Percentiles rank a stretch among this genome's conserved stretches.
Conservation (phyloP, 208 protist species). For the Leptomonas pyrrhocoris region DNA sequence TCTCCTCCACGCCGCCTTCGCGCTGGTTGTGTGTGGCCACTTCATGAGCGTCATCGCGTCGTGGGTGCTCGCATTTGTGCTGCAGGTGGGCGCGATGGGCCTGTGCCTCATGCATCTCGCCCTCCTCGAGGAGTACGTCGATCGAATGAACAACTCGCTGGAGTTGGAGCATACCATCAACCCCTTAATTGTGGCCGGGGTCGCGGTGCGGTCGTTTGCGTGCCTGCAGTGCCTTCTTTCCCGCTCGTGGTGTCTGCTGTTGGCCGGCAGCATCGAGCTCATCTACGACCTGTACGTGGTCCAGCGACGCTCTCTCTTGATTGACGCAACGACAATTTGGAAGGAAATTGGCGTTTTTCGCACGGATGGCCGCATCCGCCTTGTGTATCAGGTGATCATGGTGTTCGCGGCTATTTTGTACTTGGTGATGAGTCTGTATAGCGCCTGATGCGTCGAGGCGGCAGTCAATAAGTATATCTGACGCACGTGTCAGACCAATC, state of each 20-base stretch:
- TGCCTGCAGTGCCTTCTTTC: constrained; percentile 48
- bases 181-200: constrained; percentile 52
- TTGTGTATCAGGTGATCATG: constrained; percentile 47
- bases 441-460: background rate
- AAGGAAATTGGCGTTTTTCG: constrained; percentile 47
- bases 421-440: constrained; percentile 38
- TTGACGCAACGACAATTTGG: constrained; percentile 75
- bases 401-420: constrained; percentile 30
- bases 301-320: constrained; percentile 42
- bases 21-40: constrained; percentile 47
- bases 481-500: background rate
- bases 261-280: constrained; percentile 52
- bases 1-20: constrained; percentile 58
- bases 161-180: constrained; percentile 64
- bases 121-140: constrained; percentile 54
- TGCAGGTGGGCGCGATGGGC: constrained; percentile 50
- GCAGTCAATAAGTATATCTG: no score
- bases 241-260: constrained; percentile 36
- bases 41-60: constrained; percentile 38
- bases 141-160: constrained; percentile 58
- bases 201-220: constrained; percentile 60
- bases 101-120: constrained; percentile 47
- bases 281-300: constrained; percentile 57
- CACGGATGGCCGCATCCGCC: constrained; percentile 47
- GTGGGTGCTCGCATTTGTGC: constrained; percentile 54